Evolutionary conservation across 2,329 filamentous ascomycete genomes (phyloP), one percentile per base, ranked within the genome.

Genomic region (Neodidymelliopsis sp.): DNA sequence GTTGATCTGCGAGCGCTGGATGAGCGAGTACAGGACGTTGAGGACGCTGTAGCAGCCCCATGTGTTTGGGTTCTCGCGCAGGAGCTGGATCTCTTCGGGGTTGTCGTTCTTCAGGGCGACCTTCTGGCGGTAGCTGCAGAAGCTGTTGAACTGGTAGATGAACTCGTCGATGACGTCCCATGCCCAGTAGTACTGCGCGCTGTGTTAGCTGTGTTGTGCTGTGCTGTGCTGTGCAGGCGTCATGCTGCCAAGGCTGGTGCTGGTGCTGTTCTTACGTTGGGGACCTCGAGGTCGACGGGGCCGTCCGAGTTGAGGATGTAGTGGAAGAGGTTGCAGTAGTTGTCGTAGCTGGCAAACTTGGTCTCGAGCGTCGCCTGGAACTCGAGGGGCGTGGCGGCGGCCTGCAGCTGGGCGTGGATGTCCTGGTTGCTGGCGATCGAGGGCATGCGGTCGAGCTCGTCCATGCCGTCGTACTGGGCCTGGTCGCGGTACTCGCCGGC

Each of bases 141-240:
- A 99, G 51, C 92, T 95, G 83, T 99, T 97, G 83, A 99, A 99
- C 77, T 99, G 94, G 82, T 99, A 99, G 79, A 99, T 97, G 81
- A 99, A 99, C 78, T 99, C 94, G 76, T 99, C 94, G 78, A 99
- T 97, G 63, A 97, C 93, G 75, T 99, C 94, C 94, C 94, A 99
- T 30, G 94, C 94, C 94, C 94, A 99, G 81, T 93, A 97, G 80
- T 96, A 95, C 91, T 97, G 50, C 27, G 44, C 31, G 28, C 37
- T 12, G 6, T 53, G 59, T 65, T 57, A 56, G 53, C 54, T 9
- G 30, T 37, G 51, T 19, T 19, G 8, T 19, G 16, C n/a, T 24
- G 9, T 11, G 20, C 6, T 6, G n/a, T 9, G n/a, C 4, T 15
- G 4, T 15, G 37, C 37, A 12, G 24, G 24, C 24, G 12, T 7